Evolutionary conservation across 108 stramenopile species (phyloP), one percentile per base, ranked within the genome.

Genomic region (Pseudonitzschia delicatissima): DNA sequence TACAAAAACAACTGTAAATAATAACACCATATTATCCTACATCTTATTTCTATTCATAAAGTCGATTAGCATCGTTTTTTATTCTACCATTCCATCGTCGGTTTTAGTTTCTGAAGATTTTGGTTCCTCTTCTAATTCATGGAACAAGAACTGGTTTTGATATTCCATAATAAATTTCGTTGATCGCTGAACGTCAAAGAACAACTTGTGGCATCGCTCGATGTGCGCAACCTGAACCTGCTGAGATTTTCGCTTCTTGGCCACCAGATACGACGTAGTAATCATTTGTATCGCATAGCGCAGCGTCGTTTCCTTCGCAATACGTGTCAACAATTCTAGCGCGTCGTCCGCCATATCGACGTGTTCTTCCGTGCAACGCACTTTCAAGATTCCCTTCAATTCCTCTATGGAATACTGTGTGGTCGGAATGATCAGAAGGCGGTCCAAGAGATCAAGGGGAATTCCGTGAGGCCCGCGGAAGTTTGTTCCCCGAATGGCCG

Each of bases 281-380:
- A 99, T 97, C 96, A 98, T 94, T 52, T 99, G 98, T 64, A 99
- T 98, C 20, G 97, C 98, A 72, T 99, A 99, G 12, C 98, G 96
- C 62, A 99, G 82, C 47, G 88, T 93, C 0, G 99, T 97, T 88
- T 98, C 98, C 57, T 80, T 84, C 27, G 93, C 98, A 65, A 98
- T 98, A 32, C 95, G 79, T 17, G 98, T 95, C 57, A 99, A 79
- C 23, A 99, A 79, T 55, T 98, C 97, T 45, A 98, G 71, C 1
- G 99, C 98, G 37, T 97, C 94, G 18, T 91, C 87, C 11, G 86
- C 66, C 97, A 99, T 98, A 60, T 97, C 96, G 0, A 99, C 99
- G 71, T 98, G 96, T 77, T 99, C 98, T 79, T 99, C 97, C 28
- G 90, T 88, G 69, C 93, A 93, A 50, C 95, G 73, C 20, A 94